Base-by-base conservation (phyloP, 106 monocot species). In the Iris macrosiphon region DNA sequence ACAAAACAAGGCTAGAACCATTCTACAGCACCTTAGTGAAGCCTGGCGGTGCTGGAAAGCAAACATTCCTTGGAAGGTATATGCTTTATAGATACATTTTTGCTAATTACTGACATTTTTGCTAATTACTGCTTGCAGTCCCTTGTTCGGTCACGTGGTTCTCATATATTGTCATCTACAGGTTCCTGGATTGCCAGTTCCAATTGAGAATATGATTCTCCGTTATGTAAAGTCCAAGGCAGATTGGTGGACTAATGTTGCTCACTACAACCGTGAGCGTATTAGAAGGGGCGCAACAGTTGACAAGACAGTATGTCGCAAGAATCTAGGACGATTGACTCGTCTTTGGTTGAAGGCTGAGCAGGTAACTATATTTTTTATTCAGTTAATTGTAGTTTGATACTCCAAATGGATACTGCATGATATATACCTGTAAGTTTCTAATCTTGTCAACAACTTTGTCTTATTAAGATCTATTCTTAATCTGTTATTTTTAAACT, bases 231-330 rank as follows among this genome's bases (percentile, higher is more conserved):
- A 99, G 61, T 99, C 98, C 19, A 99, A 99, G 60, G 91, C 98
- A 42, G 98, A 99, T 84, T 99, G 98, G 98, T 99, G 98, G 98
- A 99, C 98, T n/a, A 99, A 99, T 81, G 91, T 99, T 76, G 98
- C 98, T 55, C 98, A 99, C 61, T 99, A 91, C 42, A 99, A 99
- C 45, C 91, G 98, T 51, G 98, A 99, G 69, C 98, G 98, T 74
- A 99, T 99, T 45, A 80, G 98, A 73, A 76, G 98, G 45, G 98
- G 98, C 73, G 98, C 98, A 24, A 99, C 98, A 32, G 98, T 99
- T 57, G 98, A 99, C 41, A 99, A 99, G 51, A 99, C 98, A 5
- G 98, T 99, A 49, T 99, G 91, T 31, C 72, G 91, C 16, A 99
- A 99, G 70, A 99, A 99, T 52, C 61, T 99, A n/a, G 98, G 98